phyloP scores from a whole-genome alignment of 192 early-diverging fungal genomes.

The Podila verticillata region DNA sequence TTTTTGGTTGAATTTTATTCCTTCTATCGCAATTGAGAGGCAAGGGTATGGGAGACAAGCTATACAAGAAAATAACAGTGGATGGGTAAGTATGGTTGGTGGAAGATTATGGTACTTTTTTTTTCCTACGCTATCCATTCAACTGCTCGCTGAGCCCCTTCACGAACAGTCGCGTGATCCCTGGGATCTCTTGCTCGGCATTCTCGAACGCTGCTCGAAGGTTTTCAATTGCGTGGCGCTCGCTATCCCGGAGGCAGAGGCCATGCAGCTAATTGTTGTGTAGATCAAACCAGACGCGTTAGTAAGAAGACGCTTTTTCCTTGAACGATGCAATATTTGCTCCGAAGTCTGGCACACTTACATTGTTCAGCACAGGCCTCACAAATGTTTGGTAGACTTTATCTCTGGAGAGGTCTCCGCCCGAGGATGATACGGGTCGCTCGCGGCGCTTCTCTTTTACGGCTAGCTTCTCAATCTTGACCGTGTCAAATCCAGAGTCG shows the following conservation, averaged over 20 bases:
- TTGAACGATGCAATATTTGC: neutral
- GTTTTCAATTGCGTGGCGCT: slow-evolving; percentile 41
- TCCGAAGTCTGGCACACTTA: neutral
- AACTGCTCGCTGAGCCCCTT: slow-evolving; percentile 44
- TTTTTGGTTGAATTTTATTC: too few species aligned
- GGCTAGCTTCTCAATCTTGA: slow-evolving; percentile 27
- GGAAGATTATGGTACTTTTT: too few species aligned
- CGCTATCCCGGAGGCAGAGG: slow-evolving; percentile 24
- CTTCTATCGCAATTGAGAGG: neutral
- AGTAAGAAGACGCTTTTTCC: neutral
- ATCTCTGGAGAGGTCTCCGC: slow-evolving; percentile 17
- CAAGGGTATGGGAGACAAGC: neutral
- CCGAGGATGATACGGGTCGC: slow-evolving; percentile 10
- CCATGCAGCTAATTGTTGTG: slow-evolving; percentile 24
- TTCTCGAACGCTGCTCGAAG: slow-evolving; percentile 38
- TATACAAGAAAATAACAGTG: neutral
- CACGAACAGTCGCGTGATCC: slow-evolving; percentile 36
- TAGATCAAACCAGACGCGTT: neutral
- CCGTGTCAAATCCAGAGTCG: slow-evolving; percentile 37
- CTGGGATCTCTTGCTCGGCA: slow-evolving; percentile 45
- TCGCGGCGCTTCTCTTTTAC: slow-evolving; percentile 13
- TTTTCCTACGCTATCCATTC: slow-evolving; percentile 14
- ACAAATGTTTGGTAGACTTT: slow-evolving; percentile 50
- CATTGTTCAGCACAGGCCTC: slow-evolving; percentile 32
- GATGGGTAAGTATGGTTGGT: too few species aligned